These are phyloP conservation scores for Carex cristatella DNA, from an alignment of 176 grass and related monocot species.

Conservation along the genomic window DNA sequence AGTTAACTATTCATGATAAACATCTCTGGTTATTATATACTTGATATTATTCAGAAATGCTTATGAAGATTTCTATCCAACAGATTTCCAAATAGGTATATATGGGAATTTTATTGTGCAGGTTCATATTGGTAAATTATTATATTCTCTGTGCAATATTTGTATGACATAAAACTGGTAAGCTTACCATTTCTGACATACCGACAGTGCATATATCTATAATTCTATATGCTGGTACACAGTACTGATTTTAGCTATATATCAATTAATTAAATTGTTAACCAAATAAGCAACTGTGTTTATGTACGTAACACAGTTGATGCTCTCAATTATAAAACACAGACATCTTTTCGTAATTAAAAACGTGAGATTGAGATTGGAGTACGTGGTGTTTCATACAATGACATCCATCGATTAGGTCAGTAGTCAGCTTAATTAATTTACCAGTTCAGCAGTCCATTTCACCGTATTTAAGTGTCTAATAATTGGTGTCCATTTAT, in stretches of 20 bases:
- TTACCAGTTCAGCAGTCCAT: background rate
- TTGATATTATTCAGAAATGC: background rate
- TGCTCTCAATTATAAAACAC: background rate
- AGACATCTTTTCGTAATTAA: background rate
- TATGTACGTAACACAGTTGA: background rate
- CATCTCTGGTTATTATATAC: background rate
- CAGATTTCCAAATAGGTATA: background rate
- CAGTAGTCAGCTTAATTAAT: conserved; percentile 8
- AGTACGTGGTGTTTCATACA: background rate
- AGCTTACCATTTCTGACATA: background rate
- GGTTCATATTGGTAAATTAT: background rate
- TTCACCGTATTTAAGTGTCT: background rate
- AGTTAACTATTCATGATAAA: conserved; percentile 6
- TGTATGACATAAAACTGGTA: background rate
- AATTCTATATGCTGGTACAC: background rate
- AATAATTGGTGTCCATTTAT: background rate
- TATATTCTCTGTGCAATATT: background rate
- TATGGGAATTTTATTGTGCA: background rate
- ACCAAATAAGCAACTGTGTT: background rate
- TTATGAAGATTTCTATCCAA: background rate
- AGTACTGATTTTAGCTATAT: background rate
- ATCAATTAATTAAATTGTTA: background rate
- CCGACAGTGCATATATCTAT: background rate
- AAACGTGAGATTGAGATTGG: background rate
- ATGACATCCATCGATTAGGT: conserved; percentile 1